Percentiles rank a stretch among this genome's conserved stretches.
These are phyloP conservation scores for Phascolomyces articulosus DNA, from an alignment of 371 early-diverging fungal genomes.

Conservation along the genomic window DNA sequence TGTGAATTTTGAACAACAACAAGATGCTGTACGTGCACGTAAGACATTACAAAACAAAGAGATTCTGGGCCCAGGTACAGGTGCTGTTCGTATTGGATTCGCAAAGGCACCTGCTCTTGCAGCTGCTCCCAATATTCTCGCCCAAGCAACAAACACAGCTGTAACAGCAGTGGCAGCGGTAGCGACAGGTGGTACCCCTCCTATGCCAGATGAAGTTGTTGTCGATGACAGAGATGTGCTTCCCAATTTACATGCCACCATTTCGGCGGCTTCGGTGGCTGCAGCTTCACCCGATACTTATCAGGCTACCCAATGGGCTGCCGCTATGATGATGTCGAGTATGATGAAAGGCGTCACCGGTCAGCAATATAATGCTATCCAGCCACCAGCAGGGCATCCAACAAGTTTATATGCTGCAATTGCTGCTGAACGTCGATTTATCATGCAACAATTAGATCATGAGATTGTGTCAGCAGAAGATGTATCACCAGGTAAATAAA, in stretches of 20 bases:
- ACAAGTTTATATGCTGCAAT: constrained; percentile 31
- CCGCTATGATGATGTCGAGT: constrained; percentile 41
- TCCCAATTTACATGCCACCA: neutral
- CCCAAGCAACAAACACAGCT: neutral
- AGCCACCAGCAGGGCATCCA: constrained; percentile 12
- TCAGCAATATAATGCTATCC: neutral
- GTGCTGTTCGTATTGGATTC: constrained; percentile 86
- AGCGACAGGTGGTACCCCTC: too few relatives aligned
- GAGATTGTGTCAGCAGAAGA: constrained; percentile 15
- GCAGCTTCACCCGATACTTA: constrained; percentile 22
- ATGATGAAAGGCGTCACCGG: constrained; percentile 32
- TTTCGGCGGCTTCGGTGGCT: constrained; percentile 5
- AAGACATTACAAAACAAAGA: constrained; percentile 88
- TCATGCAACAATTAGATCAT: constrained; percentile 40
- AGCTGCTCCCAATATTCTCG: constrained; percentile 4
- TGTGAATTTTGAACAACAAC: constrained; percentile 88
- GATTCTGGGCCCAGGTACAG: constrained; percentile 80
- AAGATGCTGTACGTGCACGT: constrained; percentile 90
- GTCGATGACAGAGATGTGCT: neutral
- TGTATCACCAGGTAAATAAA: neutral
- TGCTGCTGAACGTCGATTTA: constrained; percentile 35
- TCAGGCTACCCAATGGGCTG: constrained; percentile 41
- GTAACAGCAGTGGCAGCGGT: neutral
- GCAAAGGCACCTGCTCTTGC: constrained; percentile 72
- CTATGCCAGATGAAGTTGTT: neutral